Conservation (phyloP, 371 early-diverging fungal species). For the Nosema bombycis region DNA sequence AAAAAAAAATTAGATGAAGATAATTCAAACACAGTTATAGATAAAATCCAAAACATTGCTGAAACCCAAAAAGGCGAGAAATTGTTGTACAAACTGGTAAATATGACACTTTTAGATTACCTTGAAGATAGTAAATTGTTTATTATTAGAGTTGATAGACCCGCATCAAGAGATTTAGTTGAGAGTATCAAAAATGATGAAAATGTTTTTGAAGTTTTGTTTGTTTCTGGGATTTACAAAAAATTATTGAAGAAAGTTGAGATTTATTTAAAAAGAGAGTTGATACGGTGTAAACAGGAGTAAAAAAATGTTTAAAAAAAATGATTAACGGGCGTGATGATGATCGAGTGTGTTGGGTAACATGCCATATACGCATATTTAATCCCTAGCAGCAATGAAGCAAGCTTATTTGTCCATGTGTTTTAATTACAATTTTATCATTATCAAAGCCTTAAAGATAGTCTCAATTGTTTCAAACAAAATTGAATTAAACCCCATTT, state of each 20-base stretch:
- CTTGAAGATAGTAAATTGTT: constrained; percentile 11
- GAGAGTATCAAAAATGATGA: background rate
- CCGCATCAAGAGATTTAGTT: background rate
- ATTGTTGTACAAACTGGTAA: background rate
- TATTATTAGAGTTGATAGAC: constrained; percentile 24
- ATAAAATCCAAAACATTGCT: background rate
- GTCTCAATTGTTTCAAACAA: no score
- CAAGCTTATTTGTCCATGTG: no score
- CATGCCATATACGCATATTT: no score
- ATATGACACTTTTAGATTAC: constrained; percentile 1
- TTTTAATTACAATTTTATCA: no score
- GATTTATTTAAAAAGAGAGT: background rate
- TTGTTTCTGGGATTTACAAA: constrained; percentile 17
- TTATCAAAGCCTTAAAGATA: no score
- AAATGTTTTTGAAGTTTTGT: background rate
- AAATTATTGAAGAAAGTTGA: constrained; percentile 14
- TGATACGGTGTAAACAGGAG: no score
- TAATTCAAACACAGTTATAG: background rate
- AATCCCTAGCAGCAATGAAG: no score
- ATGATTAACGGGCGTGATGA: no score
- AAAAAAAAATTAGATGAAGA: background rate
- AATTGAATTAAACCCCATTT: no score
- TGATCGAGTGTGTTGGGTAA: no score
- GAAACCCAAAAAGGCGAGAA: constrained; percentile 11
- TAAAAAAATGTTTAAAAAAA: no score